Percentiles rank a stretch among this genome's conserved stretches.
These are phyloP conservation scores for Euphrasia confusa DNA, from an alignment of 257 asterid genomes.

Conservation along the genomic window DNA sequence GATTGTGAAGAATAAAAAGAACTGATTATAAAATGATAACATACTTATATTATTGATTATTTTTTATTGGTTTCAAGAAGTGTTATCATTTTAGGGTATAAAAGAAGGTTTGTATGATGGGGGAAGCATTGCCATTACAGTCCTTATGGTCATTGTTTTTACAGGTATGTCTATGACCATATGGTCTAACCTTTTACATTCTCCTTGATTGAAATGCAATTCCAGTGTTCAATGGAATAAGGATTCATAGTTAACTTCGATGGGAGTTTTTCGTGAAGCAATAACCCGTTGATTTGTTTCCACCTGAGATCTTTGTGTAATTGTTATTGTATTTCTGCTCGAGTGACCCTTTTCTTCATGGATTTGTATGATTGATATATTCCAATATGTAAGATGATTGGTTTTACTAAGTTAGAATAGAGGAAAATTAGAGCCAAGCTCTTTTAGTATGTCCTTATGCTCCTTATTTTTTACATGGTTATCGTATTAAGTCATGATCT, in stretches of 20 bases:
- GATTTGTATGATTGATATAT: slow-evolving; percentile 13
- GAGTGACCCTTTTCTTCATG: slow-evolving; percentile 8
- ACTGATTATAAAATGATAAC: not conserved
- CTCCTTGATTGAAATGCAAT: not conserved
- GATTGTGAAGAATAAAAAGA: slow-evolving; percentile 13
- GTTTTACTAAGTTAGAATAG: not conserved
- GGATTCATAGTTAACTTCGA: too few relatives aligned
- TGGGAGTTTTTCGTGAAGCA: too few relatives aligned
- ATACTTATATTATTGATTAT: not conserved
- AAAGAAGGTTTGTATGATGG: slow-evolving; percentile 33
- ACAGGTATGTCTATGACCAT: slow-evolving; percentile 48
- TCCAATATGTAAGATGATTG: not conserved
- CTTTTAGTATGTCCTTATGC: not conserved
- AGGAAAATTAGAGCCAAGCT: not conserved
- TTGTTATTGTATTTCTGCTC: slow-evolving; percentile 12
- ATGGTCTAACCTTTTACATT: slow-evolving; percentile 9
- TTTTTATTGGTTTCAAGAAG: not conserved
- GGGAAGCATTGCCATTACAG: slow-evolving; percentile 92
- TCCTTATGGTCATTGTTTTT: slow-evolving; percentile 68
- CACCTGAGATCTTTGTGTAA: not conserved
- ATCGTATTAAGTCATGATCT: not conserved
- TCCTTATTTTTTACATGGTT: not conserved
- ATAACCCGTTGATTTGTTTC: too few relatives aligned
- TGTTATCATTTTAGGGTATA: slow-evolving; percentile 54
- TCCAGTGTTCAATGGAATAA: not conserved